These are phyloP conservation scores for Allium cepa DNA, from an alignment of 106 monocot species.

Conservation along the genomic window DNA sequence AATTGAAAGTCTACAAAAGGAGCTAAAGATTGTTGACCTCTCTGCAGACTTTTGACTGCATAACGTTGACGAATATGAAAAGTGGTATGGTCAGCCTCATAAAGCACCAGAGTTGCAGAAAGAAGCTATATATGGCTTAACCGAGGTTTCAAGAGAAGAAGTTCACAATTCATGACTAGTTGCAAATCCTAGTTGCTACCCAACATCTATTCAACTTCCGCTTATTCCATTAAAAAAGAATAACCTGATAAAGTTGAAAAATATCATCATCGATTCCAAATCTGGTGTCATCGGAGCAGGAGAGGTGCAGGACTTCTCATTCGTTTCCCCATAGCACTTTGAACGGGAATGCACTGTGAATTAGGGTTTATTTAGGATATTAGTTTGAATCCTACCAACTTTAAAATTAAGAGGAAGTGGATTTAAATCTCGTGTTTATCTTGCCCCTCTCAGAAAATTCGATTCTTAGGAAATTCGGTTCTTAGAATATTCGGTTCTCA, in stretches of 20 bases:
- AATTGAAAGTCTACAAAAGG: slow-evolving; percentile 63
- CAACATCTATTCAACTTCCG: slow-evolving; percentile 91
- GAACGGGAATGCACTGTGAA: no score
- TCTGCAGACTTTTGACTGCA: slow-evolving; percentile 93
- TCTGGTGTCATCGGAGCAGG: slow-evolving; percentile 99
- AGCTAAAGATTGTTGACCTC: slow-evolving; percentile 89
- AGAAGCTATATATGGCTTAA: slow-evolving; percentile 85
- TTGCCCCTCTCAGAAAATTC: no score
- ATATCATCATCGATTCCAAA: slow-evolving; percentile 98
- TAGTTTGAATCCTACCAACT: no score
- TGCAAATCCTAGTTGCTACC: slow-evolving; percentile 99
- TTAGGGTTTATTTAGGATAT: no score
- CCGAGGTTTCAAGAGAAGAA: slow-evolving; percentile 73
- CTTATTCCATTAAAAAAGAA: slow-evolving; percentile 90
- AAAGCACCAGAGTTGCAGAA: slow-evolving; percentile 93
- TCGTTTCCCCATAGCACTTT: no score
- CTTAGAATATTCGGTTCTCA: no score
- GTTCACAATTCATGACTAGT: slow-evolving; percentile 64
- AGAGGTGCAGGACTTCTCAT: no score
- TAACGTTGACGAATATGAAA: no score
- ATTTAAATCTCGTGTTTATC: no score
- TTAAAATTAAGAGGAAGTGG: no score
- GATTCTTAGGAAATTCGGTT: no score
- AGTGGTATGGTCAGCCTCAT: slow-evolving; percentile 96
- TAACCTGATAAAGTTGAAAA: slow-evolving; percentile 50